Conservation (phyloP, 169 alveolate species). For the Besnoitia besnoiti region DNA sequence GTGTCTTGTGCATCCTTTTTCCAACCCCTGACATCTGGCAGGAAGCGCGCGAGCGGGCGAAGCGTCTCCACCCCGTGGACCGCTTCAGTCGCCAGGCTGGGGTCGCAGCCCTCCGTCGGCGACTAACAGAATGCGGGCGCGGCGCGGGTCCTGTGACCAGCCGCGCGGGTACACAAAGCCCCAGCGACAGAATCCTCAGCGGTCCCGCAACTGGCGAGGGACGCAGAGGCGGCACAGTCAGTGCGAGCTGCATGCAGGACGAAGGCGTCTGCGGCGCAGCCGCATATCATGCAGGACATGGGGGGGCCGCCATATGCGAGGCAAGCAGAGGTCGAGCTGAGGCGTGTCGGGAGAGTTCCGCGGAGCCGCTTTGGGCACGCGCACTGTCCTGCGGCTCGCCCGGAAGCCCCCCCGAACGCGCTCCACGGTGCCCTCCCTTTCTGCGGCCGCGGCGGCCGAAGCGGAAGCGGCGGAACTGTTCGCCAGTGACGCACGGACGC, state of each 20-base stretch:
- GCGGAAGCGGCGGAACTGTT: background rate
- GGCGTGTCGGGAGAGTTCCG: background rate
- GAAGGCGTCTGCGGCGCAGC: background rate
- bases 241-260: background rate
- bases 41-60: background rate
- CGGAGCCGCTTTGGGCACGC: background rate
- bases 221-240: background rate
- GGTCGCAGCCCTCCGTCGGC: background rate
- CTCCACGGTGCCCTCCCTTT: background rate
- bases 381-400: no score
- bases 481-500: background rate
- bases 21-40: no score
- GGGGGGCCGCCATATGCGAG: background rate
- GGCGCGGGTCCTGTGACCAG: no score
- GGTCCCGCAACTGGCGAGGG: no score
- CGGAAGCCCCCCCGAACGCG: background rate
- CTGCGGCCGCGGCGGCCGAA: background rate
- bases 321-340: background rate
- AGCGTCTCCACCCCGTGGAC: constrained; percentile 8
- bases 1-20: no score
- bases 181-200: no score
- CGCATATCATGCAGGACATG: background rate
- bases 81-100: constrained; percentile 1
- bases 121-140: background rate
- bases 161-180: no score